A percentile compares a stretch with the other conserved stretches of the same genome.
Evolutionary conservation across 2,329 filamentous ascomycete genomes (phyloP).

Genomic region (Venturia effusa): DNA sequence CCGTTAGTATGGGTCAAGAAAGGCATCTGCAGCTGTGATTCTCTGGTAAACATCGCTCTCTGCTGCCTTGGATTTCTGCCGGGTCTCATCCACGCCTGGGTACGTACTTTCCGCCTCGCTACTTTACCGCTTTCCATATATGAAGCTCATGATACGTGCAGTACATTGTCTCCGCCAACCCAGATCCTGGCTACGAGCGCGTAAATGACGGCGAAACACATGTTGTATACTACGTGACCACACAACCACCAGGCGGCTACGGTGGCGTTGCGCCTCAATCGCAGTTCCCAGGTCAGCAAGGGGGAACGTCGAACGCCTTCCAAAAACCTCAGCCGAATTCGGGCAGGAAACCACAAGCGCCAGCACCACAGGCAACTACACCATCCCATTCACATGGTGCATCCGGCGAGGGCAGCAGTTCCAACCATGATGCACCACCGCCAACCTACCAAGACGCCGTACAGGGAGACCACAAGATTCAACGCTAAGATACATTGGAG

Average conservation of each 20-base stretch:
- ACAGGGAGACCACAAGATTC: constrained; percentile 83
- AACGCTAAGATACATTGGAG: constrained; percentile 29
- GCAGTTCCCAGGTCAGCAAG: constrained; percentile 33
- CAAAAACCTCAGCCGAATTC: constrained; percentile 15
- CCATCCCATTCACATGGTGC: background rate
- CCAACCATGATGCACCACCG: constrained; percentile 41
- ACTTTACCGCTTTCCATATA: too few relatives aligned
- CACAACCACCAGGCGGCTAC: constrained; percentile 5
- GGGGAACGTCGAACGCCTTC: constrained; percentile 24
- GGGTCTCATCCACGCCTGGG: constrained; percentile 79
- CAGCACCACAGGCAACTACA: constrained; percentile 15
- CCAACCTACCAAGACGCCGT: constrained; percentile 88
- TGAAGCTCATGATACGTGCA: background rate
- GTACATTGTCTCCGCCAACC: constrained; percentile 93
- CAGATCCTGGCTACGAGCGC: constrained; percentile 41
- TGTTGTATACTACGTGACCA: constrained; percentile 3
- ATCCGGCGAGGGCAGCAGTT: constrained; percentile 22
- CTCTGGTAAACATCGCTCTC: constrained; percentile 88
- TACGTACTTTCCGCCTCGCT: background rate
- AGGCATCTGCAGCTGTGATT: constrained; percentile 86
- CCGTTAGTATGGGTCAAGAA: constrained; percentile 84
- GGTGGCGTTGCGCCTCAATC: constrained; percentile 2
- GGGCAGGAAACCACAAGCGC: constrained; percentile 13
- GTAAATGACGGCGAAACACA: background rate
- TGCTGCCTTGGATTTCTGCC: constrained; percentile 54